A percentile compares a stretch with the other conserved stretches of the same genome.
Evolutionary conservation across 169 alveolate genomes (phyloP).

Genomic region (Eimeria mitis): DNA sequence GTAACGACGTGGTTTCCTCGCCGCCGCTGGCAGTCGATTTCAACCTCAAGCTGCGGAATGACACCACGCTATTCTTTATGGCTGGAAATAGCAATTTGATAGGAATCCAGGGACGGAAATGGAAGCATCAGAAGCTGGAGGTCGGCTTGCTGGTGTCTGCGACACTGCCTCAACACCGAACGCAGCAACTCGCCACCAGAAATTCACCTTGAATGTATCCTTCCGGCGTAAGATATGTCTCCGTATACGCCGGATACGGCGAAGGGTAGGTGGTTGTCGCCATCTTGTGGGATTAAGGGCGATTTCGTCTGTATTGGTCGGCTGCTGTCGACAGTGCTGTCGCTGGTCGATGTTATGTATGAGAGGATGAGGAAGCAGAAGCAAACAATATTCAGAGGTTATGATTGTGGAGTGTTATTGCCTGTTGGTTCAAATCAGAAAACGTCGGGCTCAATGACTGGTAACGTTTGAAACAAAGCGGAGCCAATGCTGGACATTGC

Average conservation of each 20-base stretch:
- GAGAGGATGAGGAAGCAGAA: neutral
- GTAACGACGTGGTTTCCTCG: neutral
- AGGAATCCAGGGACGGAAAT: neutral
- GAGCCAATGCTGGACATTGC: neutral
- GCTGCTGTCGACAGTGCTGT: slow-evolving; percentile 21
- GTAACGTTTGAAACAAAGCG: neutral
- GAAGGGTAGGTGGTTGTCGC: slow-evolving; percentile 55
- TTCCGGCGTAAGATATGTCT: slow-evolving; percentile 68
- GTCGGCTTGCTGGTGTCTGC: neutral
- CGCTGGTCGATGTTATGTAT: neutral
- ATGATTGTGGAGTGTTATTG: slow-evolving; percentile 7
- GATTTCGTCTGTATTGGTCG: neutral
- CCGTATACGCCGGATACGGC: slow-evolving; percentile 71
- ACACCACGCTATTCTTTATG: neutral
- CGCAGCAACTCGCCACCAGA: neutral
- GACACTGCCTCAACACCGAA: neutral
- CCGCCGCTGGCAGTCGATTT: neutral
- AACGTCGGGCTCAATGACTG: neutral
- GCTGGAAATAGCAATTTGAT: neutral
- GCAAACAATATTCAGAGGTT: neutral
- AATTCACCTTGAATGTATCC: slow-evolving; percentile 53
- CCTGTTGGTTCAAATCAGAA: neutral
- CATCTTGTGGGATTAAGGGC: slow-evolving; percentile 18
- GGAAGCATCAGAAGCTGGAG: neutral
- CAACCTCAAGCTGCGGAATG: neutral